Percentiles rank a stretch among this genome's conserved stretches.
Evolutionary conservation across 371 early-diverging fungal genomes (phyloP).

Genomic region (Coemansia sp.): DNA sequence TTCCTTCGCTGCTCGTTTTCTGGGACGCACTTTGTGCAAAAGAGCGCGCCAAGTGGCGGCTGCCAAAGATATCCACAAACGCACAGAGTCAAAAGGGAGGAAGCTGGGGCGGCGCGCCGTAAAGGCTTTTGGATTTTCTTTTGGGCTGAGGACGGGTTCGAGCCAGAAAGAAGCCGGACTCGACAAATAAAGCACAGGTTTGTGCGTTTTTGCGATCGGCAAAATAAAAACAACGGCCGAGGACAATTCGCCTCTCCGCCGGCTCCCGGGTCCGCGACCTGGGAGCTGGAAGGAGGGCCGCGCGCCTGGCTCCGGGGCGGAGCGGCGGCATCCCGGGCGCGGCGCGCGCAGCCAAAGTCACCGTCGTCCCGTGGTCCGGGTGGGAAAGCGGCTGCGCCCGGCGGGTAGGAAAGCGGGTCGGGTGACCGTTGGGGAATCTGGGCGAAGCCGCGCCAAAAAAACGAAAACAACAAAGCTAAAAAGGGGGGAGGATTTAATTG

Average conservation of each 20-base stretch:
- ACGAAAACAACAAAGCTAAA: constrained; percentile 1
- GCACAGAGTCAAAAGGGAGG: too few species aligned
- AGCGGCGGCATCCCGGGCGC: neutral
- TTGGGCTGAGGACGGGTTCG: too few species aligned
- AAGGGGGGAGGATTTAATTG: too few species aligned
- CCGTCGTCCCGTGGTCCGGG: neutral
- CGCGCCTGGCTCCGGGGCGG: neutral
- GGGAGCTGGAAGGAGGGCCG: neutral
- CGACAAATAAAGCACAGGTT: too few species aligned
- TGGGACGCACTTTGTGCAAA: too few species aligned
- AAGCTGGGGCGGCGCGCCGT: too few species aligned
- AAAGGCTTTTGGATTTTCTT: too few species aligned
- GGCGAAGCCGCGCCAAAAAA: constrained; percentile 4
- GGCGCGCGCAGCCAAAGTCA: constrained; percentile 1
- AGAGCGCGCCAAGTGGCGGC: too few species aligned
- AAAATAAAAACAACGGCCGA: neutral
- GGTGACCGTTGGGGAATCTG: too few species aligned
- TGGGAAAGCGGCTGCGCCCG: neutral
- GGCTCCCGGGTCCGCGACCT: neutral
- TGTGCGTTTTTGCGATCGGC: neutral
- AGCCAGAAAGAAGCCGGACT: too few species aligned
- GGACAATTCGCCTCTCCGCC: neutral
- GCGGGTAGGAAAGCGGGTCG: neutral
- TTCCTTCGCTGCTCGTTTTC: too few species aligned
- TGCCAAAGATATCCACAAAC: too few species aligned